Percentiles rank a stretch among this genome's conserved stretches.
Conservation (phyloP, 345 rosid species). For the Aquilaria yunnanensis region DNA sequence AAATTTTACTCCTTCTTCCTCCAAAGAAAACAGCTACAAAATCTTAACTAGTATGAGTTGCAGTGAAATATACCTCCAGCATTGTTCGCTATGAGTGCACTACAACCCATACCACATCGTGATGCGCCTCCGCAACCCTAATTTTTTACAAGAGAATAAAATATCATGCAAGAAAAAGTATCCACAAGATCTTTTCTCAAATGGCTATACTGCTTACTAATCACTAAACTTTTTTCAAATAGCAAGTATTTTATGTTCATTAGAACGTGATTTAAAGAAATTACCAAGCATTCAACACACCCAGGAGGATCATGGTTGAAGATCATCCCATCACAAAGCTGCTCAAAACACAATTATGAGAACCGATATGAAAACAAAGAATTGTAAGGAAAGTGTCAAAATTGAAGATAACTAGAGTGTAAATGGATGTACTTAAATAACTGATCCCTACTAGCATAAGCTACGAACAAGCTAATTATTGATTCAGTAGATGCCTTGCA, state of each 20-base stretch:
- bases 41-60: too few species aligned
- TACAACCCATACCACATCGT: conserved; percentile 75
- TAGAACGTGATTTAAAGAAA: conserved; percentile 4
- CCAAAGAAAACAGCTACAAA: too few species aligned
- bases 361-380: conserved; percentile 27
- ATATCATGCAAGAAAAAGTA: conserved; percentile 9
- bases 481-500: too few species aligned
- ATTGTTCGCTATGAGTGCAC: conserved; percentile 63
- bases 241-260: not conserved
- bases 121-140: conserved; percentile 85
- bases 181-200: not conserved
- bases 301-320: conserved; percentile 88
- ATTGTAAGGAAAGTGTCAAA: too few species aligned
- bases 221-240: not conserved
- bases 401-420: too few species aligned
- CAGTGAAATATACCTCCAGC: conserved; percentile 45
- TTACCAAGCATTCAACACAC: conserved; percentile 80
- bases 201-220: not conserved
- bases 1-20: too few species aligned
- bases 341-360: conserved; percentile 34
- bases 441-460: too few species aligned
- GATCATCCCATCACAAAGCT: conserved; percentile 82
- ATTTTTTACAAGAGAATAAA: conserved; percentile 12
- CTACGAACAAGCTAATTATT: too few species aligned
- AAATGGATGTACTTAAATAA: too few species aligned